These are phyloP conservation scores for Aspergillus versicolor DNA, from an alignment of 2,329 filamentous ascomycete genomes.

Conservation along the genomic window DNA sequence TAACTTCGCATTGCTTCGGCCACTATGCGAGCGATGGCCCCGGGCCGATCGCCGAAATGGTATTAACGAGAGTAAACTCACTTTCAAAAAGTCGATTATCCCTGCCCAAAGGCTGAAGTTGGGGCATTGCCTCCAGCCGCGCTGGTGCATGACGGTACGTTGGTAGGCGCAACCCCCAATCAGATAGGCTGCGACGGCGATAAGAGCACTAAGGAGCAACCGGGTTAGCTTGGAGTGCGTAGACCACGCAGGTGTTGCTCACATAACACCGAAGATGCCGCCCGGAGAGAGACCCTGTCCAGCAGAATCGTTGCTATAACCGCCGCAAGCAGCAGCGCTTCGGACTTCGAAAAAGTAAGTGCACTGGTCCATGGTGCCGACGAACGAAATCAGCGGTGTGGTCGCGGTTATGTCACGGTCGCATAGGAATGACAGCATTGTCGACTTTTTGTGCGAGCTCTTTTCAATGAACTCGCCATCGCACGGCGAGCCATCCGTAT, in stretches of 20 bases:
- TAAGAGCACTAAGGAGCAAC: slow-evolving; percentile 46
- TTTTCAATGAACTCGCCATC: slow-evolving; percentile 29
- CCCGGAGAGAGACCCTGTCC: slow-evolving; percentile 62
- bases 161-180: slow-evolving; percentile 95
- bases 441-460: slow-evolving; percentile 60
- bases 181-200: slow-evolving; percentile 82
- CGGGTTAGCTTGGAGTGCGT: neutral
- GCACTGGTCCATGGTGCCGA: slow-evolving; percentile 87
- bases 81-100: slow-evolving; percentile 79
- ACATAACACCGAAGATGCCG: slow-evolving; percentile 86
- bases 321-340: slow-evolving; percentile 80
- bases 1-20: slow-evolving; percentile 24
- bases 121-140: slow-evolving; percentile 91
- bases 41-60: slow-evolving; percentile 30
- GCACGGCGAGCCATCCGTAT: slow-evolving; percentile 74
- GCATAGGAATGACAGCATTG: slow-evolving; percentile 90
- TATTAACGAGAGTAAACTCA: slow-evolving; percentile 53
- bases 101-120: slow-evolving; percentile 93
- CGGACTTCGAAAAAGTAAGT: slow-evolving; percentile 94
- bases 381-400: slow-evolving; percentile 74
- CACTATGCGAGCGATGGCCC: slow-evolving; percentile 23
- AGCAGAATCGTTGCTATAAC: slow-evolving; percentile 55
- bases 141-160: slow-evolving; percentile 86
- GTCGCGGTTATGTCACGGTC: slow-evolving; percentile 73
- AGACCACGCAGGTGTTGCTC: slow-evolving; percentile 34